A percentile compares a stretch with the other conserved stretches of the same genome.
phyloP scores from a whole-genome alignment of 2,329 filamentous ascomycete species.

The Ophiocordyceps camponoti-saundersi region DNA sequence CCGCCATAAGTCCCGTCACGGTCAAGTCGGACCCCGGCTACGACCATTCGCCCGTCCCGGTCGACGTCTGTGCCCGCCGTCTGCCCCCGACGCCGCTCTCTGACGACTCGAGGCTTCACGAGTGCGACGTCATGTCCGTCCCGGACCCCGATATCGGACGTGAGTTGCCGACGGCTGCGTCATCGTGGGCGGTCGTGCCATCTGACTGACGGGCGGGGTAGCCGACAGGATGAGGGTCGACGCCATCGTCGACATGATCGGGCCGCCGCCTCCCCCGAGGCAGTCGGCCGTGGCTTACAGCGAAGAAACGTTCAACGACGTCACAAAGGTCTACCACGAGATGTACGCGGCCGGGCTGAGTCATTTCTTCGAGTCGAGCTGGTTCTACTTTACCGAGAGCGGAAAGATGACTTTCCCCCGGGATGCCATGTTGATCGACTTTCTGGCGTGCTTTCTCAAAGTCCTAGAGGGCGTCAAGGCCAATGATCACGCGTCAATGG shows the following conservation, averaged over 20 bases:
- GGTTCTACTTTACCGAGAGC: conserved; percentile 47
- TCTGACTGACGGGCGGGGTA: conserved; percentile 2
- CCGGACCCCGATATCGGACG: conserved; percentile 6
- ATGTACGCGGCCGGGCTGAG: conserved; percentile 63
- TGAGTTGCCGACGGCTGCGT: background rate
- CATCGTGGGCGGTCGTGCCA: background rate
- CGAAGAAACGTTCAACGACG: conserved; percentile 41
- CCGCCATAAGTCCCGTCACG: conserved; percentile 10
- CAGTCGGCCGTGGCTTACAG: conserved; percentile 25
- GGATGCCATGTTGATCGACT: conserved; percentile 42
- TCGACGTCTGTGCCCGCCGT: conserved; percentile 26
- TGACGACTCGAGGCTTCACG: conserved; percentile 9
- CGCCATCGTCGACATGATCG: conserved; percentile 50
- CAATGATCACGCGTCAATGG: conserved; percentile 33
- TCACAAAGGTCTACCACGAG: conserved; percentile 54
- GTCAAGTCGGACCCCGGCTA: conserved; percentile 23
- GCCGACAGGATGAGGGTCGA: conserved; percentile 48
- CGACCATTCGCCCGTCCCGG: conserved; percentile 34
- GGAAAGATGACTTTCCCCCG: conserved; percentile 27
- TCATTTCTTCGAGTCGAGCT: conserved; percentile 64
- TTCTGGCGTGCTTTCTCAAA: conserved; percentile 48
- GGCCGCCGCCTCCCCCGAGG: conserved; percentile 39
- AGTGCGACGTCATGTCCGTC: conserved; percentile 10
- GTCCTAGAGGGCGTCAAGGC: conserved; percentile 30
- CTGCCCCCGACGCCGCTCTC: conserved; percentile 8